phyloP scores from a whole-genome alignment of 176 grass and related monocot species.

The Areca catechu region DNA sequence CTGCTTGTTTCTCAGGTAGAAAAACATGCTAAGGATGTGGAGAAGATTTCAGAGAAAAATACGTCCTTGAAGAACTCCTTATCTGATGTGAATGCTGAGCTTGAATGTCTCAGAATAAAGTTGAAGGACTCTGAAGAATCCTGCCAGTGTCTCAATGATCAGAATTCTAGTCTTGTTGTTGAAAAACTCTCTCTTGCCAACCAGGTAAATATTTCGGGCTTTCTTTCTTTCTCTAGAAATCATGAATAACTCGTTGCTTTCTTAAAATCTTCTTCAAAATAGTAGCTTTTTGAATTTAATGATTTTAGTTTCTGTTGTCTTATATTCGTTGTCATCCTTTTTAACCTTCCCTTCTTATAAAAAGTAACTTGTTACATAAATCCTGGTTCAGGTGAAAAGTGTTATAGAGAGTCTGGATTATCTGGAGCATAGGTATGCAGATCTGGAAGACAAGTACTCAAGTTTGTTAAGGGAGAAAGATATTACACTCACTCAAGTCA shows the following conservation, averaged over 20 bases:
- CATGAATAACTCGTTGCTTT: too few species aligned
- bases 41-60: constrained; percentile 48
- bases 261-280: too few species aligned
- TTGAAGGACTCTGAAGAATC: constrained; percentile 34
- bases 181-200: constrained; percentile 19
- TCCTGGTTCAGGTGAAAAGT: constrained; percentile 24
- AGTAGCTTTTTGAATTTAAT: too few species aligned
- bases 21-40: constrained; percentile 33
- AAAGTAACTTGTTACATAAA: too few species aligned
- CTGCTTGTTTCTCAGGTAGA: constrained; percentile 55
- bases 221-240: too few species aligned
- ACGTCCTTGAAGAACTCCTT: constrained; percentile 36
- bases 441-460: constrained; percentile 40
- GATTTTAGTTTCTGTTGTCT: too few species aligned
- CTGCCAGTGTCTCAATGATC: constrained; percentile 24
- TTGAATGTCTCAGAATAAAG: constrained; percentile 41
- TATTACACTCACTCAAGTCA: constrained; percentile 51
- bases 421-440: constrained; percentile 44
- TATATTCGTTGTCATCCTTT: too few species aligned
- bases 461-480: constrained; percentile 52
- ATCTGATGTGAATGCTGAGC: constrained; percentile 41
- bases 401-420: constrained; percentile 34
- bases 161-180: constrained; percentile 21
- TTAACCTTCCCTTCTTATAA: too few species aligned
- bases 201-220: too few species aligned